phyloP scores from a whole-genome alignment of 768 basidiomycete genomes.

The Pisolithus sp. region DNA sequence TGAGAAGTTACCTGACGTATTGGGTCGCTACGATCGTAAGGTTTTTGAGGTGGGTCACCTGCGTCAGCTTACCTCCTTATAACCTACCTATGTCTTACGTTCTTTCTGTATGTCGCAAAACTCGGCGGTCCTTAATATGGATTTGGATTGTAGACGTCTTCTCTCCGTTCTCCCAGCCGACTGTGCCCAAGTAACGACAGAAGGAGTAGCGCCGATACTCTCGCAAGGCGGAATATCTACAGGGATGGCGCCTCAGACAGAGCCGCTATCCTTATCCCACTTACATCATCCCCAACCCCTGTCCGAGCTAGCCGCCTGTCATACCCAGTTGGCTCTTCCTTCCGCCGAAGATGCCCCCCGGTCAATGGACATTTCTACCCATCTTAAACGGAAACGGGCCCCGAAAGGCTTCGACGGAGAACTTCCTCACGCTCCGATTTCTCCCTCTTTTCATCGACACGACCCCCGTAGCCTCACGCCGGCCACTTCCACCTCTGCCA shows the following conservation, averaged over 20 bases:
- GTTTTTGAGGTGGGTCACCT: constrained; percentile 58
- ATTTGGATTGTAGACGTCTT: constrained; percentile 37
- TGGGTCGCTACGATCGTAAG: constrained; percentile 83
- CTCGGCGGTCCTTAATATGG: not conserved
- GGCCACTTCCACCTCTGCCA: not conserved
- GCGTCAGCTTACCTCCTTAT: constrained; percentile 1
- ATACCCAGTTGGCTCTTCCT: not conserved
- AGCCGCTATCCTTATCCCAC: constrained; percentile 35
- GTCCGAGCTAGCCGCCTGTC: not conserved
- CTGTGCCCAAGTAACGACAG: constrained; percentile 37
- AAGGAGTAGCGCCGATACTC: constrained; percentile 21
- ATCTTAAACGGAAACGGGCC: constrained; percentile 36
- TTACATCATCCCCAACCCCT: constrained; percentile 19
- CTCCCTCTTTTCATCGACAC: constrained; percentile 37
- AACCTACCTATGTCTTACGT: not conserved
- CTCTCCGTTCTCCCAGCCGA: constrained; percentile 57
- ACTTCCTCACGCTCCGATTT: constrained; percentile 30
- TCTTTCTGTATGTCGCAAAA: not conserved
- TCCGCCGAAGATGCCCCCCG: not conserved
- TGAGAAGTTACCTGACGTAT: constrained; percentile 83
- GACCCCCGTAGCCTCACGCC: constrained; percentile 6
- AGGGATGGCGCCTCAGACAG: not conserved
- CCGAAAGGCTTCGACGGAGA: constrained; percentile 77
- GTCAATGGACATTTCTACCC: not conserved
- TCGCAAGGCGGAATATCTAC: not conserved